Evolutionary conservation across 345 rosid species (phyloP), one percentile per base, ranked within the genome.

Genomic region (Firmiana major): DNA sequence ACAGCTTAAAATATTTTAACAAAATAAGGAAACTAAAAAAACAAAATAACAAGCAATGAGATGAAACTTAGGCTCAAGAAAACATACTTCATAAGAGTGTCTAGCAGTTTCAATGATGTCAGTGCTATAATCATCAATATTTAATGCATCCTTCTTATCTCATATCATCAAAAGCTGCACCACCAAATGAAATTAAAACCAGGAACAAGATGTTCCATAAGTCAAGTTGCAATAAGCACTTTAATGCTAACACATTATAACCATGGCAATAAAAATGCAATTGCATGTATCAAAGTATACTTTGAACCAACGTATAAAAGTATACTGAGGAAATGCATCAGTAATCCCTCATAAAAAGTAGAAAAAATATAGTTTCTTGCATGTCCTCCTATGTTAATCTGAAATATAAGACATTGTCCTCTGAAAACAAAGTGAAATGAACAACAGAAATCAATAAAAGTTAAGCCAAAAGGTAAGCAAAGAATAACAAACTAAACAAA

Each of bases 161-260:
- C 85, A 94, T 71, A 58, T 86, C 93, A 54, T 90, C 91, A 60
- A 65, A 67, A 67, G 94, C 97, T 94, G 91, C 83, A 83, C 31
- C 48, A 34, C 34, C 58, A 68, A 70, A 55, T 28, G 63, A 55
- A 49, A 70, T 49, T 70, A 43, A 36, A 53, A 24, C 19, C 78
- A n/a, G 45, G 64, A 63, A 36, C 28, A 75, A 70, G 43, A 55
- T 1, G 1, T 16, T 54, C 45, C 45, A 57, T 36, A 67, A 77
- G 57, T 59, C 68, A 45, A 22, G 11, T 2, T 9, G 22, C 22
- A 53, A 38, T 53, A 36, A 66, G 57, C 11, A 21, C 40, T 43
- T 28, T 28, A 62, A 75, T 42, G 77, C 16, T 19, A 16, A 24
- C 46, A 28, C 16, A 28, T 28, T 19, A 28, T 2, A 42, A 46